Evolutionary conservation across 129 eudicot genomes (phyloP).

Genomic region (Lactuca sativa): DNA sequence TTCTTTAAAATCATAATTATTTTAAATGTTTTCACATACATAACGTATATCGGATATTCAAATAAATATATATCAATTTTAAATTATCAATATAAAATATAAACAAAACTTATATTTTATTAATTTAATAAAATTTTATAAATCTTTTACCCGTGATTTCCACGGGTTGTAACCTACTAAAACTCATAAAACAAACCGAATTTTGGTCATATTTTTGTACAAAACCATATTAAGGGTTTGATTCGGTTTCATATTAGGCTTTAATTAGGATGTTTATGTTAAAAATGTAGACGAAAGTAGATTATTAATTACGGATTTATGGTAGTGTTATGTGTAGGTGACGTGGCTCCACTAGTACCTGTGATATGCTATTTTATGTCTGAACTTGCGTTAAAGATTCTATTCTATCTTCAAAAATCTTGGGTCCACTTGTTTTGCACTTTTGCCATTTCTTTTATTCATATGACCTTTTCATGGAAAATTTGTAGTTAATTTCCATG

Average conservation of each 20-base stretch:
- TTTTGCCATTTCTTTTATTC: constrained; percentile 27
- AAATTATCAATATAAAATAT: too few species aligned
- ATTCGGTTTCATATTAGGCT: not conserved
- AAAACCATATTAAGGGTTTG: not conserved
- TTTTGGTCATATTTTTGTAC: not conserved
- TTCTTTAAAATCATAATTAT: too few species aligned
- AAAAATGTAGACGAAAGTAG: too few species aligned
- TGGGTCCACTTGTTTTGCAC: constrained; percentile 35
- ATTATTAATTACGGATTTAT: too few species aligned
- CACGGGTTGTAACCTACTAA: too few species aligned
- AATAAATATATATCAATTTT: too few species aligned
- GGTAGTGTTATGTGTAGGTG: constrained; percentile 13
- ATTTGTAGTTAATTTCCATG: constrained; percentile 11
- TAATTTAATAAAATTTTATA: too few species aligned
- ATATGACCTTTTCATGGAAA: constrained; percentile 19
- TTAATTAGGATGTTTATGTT: not conserved
- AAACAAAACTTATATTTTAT: too few species aligned
- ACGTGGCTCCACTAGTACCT: constrained; percentile 25
- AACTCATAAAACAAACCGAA: not conserved
- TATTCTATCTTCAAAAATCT: constrained; percentile 32
- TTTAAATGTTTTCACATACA: too few species aligned
- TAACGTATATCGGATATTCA: too few species aligned
- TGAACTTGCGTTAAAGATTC: constrained; percentile 27
- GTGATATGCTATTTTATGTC: constrained; percentile 15
- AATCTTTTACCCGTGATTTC: too few species aligned